Evolutionary conservation across 2,329 filamentous ascomycete species (phyloP), one percentile per base, ranked within the genome.

Genomic region (Colletotrichum sp.): DNA sequence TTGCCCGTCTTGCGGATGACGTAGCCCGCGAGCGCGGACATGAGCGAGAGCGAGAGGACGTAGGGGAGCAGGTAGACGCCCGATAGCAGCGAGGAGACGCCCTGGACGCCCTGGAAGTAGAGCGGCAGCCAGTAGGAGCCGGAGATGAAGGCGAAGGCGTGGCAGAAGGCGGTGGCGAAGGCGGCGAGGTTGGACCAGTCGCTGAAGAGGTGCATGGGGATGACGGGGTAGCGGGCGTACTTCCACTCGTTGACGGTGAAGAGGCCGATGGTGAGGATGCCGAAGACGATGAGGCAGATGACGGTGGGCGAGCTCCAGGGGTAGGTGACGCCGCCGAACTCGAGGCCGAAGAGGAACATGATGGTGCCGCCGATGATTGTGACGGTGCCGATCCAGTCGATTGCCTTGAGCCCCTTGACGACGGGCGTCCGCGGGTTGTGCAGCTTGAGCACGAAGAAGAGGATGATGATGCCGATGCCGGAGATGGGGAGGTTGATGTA

Each of bases 81-180:
- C 0, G 91, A 94, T n/a, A 86, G 86, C 39, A 94, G 84, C 0
- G 93, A 91, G 1, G 88, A 88, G 2, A 90, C 91, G 67, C 88
- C 88, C 3, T 93, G 88, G 1, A 93, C 93, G 4, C 92, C 89
- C 81, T 96, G 94, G 70, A 95, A 93, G 83, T 93, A 96, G 0
- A 95, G 87, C 0, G 94, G 94, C 30, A 95, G 86, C 79, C 94
- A 96, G 83, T 94, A 96, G 66, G 92, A 90, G 2, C 88, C 88
- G 0, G 89, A 91, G 55, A 94, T 93, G 82, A 93, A 94, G 39
- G 91, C 89, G 79, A 92, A 86, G 1, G 84, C 85, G 75, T 90
- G 88, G 72, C 86, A 85, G 67, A 88, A 86, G 48, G 82, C 83
- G 4, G 88, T 83, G 5, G 78, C 79, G n/a, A 93, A 87, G 6